Conservation (phyloP, 2,329 filamentous ascomycete genomes). For the Chrysoporthe puriensis region DNA sequence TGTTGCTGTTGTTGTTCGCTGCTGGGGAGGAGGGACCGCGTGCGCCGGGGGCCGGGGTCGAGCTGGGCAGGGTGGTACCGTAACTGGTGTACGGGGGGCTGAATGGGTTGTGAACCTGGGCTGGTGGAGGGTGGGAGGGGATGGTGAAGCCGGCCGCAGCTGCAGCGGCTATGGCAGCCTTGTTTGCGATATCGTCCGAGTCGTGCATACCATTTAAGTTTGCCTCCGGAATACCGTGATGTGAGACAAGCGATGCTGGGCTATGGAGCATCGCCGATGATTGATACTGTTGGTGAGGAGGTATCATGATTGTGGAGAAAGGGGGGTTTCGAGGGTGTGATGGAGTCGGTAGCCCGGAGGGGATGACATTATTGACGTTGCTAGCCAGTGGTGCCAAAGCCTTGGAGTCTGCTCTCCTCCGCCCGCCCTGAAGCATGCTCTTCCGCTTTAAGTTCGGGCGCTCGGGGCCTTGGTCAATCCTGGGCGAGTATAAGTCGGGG, state of each 20-base stretch:
- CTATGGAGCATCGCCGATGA: conserved; percentile 41
- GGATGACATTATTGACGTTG: conserved; percentile 37
- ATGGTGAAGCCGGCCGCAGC: conserved; percentile 44
- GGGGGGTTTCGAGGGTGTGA: conserved; percentile 28
- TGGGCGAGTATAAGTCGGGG: conserved; percentile 52
- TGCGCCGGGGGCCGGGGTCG: conserved; percentile 27
- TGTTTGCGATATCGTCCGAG: conserved; percentile 41
- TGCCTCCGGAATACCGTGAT: conserved; percentile 32
- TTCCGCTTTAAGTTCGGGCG: conserved; percentile 55
- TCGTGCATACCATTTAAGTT: conserved; percentile 40
- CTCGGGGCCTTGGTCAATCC: conserved; percentile 36
- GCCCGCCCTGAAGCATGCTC: conserved; percentile 44
- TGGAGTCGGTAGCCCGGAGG: conserved; percentile 35
- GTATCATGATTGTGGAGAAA: conserved; percentile 31
- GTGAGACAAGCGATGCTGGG: conserved; percentile 32
- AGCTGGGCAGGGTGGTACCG: conserved; percentile 33
- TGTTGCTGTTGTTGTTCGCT: conserved; percentile 37
- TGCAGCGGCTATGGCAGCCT: conserved; percentile 41
- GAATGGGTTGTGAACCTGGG: conserved; percentile 42
- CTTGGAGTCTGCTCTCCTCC: conserved; percentile 46
- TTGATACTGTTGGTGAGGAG: conserved; percentile 30
- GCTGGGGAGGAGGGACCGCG: conserved; percentile 39
- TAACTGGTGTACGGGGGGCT: conserved; percentile 43
- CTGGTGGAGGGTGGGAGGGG: conserved; percentile 31
- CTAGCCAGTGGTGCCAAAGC: conserved; percentile 41